These are phyloP conservation scores for Cadophora luteo-olivacea DNA, from an alignment of 2,329 filamentous ascomycete species.

Conservation along the genomic window DNA sequence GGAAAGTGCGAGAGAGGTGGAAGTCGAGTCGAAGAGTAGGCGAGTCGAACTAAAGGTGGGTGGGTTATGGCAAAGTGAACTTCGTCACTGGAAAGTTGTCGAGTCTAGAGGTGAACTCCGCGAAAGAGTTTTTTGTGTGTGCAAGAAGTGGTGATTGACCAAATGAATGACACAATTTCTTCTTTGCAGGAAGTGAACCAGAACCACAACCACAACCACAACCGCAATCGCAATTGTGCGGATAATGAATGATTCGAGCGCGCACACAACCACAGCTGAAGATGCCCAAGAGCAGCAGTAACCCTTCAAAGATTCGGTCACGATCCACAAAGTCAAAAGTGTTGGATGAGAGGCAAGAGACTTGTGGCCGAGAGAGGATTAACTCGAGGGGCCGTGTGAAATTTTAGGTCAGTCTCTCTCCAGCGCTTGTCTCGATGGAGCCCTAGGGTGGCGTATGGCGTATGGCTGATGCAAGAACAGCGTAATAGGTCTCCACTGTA, in stretches of 20 bases:
- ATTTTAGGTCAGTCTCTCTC: slow-evolving; percentile 25
- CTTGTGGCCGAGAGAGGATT: slow-evolving; percentile 35
- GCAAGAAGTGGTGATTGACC: neutral
- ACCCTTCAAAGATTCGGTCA: neutral
- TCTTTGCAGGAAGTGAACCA: neutral
- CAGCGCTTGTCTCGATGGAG: slow-evolving; percentile 30
- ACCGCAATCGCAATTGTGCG: slow-evolving; percentile 6
- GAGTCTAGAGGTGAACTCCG: neutral
- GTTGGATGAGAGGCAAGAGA: slow-evolving; percentile 28
- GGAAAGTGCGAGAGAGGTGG: slow-evolving; percentile 11
- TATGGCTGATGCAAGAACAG: slow-evolving; percentile 35
- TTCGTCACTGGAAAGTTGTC: neutral
- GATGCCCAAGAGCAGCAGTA: neutral
- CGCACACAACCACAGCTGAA: slow-evolving; percentile 9
- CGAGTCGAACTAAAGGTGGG: neutral
- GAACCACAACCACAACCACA: neutral
- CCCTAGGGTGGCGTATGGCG: slow-evolving; percentile 28
- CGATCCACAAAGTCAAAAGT: slow-evolving; percentile 26
- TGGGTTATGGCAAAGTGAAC: neutral
- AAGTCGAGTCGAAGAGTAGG: neutral
- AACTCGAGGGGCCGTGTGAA: slow-evolving; percentile 31
- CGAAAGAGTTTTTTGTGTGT: neutral
- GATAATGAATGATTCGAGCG: neutral
- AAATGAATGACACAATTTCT: slow-evolving; percentile 7
- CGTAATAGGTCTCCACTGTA: slow-evolving; percentile 28